Base-by-base conservation (phyloP, 495 filamentous ascomycete species). In the Neurospora pannonica region DNA sequence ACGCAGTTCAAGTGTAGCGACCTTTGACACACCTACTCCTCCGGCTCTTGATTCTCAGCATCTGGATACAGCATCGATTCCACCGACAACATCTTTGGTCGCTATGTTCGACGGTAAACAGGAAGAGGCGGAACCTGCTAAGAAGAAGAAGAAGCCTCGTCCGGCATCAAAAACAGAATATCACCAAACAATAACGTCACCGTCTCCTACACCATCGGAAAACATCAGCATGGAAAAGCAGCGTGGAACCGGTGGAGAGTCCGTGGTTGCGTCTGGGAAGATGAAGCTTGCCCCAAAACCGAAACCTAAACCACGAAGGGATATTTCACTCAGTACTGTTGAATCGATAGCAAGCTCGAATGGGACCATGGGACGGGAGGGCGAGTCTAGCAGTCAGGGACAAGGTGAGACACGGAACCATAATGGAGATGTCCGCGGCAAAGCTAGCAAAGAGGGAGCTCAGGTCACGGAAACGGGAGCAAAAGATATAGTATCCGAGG, bases 1-100 rank as follows among this genome's bases (percentile, higher is more conserved):
- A 54, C 75, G 34, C 75, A 76, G 19, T 37, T 76, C 76, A 9
- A 82, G 80, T 39, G 70, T 76, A 28, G 72, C 74, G 4, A 80
- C 80, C 38, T 78, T 17, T 34, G 28, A 67, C 31, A 19, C 54
- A 67, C 54, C 54, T 19, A 9, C 54, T 73, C 77, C 5, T 71
- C 75, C 9, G 80, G 80, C 62, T 8, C 70, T 73, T 36, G 78
- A 81, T 17, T 74, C 80, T n/a, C 75, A 71, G n/a, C 54, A 67
- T 34, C 80, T 83, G n/a, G 89, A 91, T 77, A 80, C 84, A n/a
- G 84, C 81, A 0, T 83, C 89, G 4, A 89, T 90, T 28, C 78
- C 82, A 71, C 83, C 88, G 3, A 90, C 90, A 0, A 88, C 83
- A 21, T 84, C 88, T 10, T 81, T 92, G 24, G 87, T 92, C 70